Percentiles rank a stretch among this genome's conserved stretches.
phyloP scores from a whole-genome alignment of 495 filamentous ascomycete species.

The Penicillium desertorum region DNA sequence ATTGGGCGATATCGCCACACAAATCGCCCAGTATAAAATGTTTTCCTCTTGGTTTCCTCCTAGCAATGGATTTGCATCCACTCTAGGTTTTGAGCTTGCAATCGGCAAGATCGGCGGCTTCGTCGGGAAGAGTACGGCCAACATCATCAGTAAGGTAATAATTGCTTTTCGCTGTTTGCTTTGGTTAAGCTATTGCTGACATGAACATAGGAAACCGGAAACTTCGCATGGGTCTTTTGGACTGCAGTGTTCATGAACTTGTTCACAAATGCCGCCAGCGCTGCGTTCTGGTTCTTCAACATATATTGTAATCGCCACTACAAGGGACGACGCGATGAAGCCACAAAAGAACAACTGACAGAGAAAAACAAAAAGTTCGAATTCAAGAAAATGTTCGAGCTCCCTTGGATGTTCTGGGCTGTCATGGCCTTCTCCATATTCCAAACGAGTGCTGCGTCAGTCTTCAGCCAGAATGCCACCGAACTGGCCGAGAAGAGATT shows the following conservation, averaged over 20 bases:
- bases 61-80: conserved; percentile 47
- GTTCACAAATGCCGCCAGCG: conserved; percentile 43
- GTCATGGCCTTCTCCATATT: conserved; percentile 45
- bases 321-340: conserved; percentile 33
- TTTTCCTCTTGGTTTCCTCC: conserved; percentile 52
- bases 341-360: conserved; percentile 41
- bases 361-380: conserved; percentile 51
- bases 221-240: conserved; percentile 50
- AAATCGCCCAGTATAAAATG: conserved; percentile 51
- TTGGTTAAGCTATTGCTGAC: not conserved
- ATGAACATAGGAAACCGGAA: conserved; percentile 35
- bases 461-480: conserved; percentile 46
- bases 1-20: conserved; percentile 47
- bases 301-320: conserved; percentile 37
- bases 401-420: conserved; percentile 48
- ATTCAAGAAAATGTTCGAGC: conserved; percentile 39
- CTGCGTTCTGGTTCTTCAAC: conserved; percentile 44
- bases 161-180: not conserved
- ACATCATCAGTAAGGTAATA: conserved; percentile 37
- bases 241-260: conserved; percentile 50
- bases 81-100: conserved; percentile 42
- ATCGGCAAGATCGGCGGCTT: conserved; percentile 45
- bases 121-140: conserved; percentile 39
- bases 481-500: conserved; percentile 47
- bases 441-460: conserved; percentile 40